Evolutionary conservation across 1,284 basidiomycete species (phyloP), one percentile per base, ranked within the genome.

Genomic region (Coniferiporia weirii): DNA sequence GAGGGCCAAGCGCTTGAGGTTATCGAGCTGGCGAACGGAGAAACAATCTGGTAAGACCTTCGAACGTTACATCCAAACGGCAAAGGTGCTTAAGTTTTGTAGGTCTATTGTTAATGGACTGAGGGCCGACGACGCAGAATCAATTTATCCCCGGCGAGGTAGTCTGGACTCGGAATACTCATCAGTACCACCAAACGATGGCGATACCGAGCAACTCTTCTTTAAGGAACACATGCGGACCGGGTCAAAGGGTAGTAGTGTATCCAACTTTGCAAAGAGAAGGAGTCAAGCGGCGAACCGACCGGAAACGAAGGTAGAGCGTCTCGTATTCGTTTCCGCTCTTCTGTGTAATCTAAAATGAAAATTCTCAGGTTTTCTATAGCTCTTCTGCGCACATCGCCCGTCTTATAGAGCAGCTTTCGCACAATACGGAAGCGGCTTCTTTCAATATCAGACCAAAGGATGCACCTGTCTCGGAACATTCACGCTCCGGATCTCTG

Each of bases 71-170:
- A 52, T 38, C 19, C 48, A 44, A 36, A 57, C 54, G 32, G 48
- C 49, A 56, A 50, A 59, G 57, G 54, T 63, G 15, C 15, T 63
- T 50, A 62, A 62, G n/a, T 62, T 40, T 44, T 54, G n/a, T 62
- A 91, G 88, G 88, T 85, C 84, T 60, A 89, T 92, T 64, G 87
- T 92, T 51, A 89, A 91, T 65, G 86, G 87, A 15, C 72, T 93
- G 63, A 84, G 89, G 43, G 87, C 90, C 53, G 86, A 85, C 32
- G 88, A 91, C 65, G 77, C 81, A 27, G 85, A 87, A 63, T 87
- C 84, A 49, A 71, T 80, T 63, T 87, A 87, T 66, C 79, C 78
- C 20, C 78, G 79, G 62, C 83, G 89, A 52, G 74, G 79, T 13
- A 91, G 88, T 68, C 83, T 90, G 68, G 78, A 80, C 46, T 91